Conservation (phyloP, 73 alveolate species). For the Tetrahymena elliotti region DNA sequence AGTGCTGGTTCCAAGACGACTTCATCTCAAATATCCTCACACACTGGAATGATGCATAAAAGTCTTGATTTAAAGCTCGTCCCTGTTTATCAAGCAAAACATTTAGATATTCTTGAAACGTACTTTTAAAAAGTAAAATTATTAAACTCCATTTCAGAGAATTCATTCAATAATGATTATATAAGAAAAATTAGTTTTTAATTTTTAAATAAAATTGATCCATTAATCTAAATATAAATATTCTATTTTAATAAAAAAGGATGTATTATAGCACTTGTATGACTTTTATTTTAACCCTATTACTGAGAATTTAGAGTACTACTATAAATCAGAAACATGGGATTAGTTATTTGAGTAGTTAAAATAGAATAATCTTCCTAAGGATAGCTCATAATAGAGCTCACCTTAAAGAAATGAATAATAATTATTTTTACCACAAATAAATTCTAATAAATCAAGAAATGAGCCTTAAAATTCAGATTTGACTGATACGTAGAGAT, state of each 20-base stretch:
- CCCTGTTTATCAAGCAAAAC: not conserved
- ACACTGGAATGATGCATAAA: not conserved
- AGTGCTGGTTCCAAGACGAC: not conserved
- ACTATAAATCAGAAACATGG: not conserved
- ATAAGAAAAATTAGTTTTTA: too few relatives aligned
- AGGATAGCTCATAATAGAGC: not conserved
- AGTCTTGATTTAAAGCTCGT: not conserved
- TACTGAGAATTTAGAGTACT: not conserved
- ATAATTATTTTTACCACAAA: not conserved
- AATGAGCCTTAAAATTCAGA: not conserved
- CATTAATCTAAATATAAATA: not conserved
- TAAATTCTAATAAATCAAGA: not conserved
- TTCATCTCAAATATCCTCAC: not conserved
- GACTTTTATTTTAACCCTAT: not conserved
- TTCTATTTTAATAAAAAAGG: not conserved
- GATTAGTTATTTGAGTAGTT: not conserved
- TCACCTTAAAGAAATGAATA: not conserved
- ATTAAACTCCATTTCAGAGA: not conserved
- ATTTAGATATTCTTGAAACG: not conserved
- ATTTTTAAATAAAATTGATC: not conserved
- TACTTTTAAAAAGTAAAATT: not conserved
- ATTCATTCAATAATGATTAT: too few relatives aligned
- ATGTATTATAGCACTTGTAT: not conserved
- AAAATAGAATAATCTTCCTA: not conserved
- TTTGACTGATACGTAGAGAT: not conserved